Conservation (phyloP, 441 rosid genomes). For the Hypseocharis bilobata region DNA sequence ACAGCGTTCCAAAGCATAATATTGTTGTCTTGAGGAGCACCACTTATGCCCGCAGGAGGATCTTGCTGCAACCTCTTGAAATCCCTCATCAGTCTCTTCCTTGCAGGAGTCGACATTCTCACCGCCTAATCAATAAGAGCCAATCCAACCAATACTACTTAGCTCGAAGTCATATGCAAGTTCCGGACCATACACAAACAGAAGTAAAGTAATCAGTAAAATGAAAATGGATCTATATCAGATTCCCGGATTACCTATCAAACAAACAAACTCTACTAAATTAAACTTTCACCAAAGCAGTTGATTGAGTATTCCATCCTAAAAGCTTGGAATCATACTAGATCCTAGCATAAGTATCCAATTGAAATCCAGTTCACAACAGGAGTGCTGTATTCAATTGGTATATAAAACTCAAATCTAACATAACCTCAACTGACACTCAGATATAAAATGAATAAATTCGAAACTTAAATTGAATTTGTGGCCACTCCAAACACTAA, state of each 20-base stretch:
- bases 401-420: not conserved
- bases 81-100: conserved; percentile 68
- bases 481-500: too few relatives aligned
- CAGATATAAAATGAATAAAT: not conserved
- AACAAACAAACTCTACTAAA: not conserved
- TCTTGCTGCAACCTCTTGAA: conserved; percentile 64
- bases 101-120: conserved; percentile 50
- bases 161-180: not conserved
- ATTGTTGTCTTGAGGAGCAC: conserved; percentile 57
- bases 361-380: too few relatives aligned
- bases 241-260: not conserved
- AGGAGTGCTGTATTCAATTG: not conserved
- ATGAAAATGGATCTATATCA: not conserved
- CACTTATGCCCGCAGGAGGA: conserved; percentile 61
- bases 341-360: not conserved
- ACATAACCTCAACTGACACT: not conserved
- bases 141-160: not conserved
- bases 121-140: conserved; percentile 2
- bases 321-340: not conserved
- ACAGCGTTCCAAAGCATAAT: conserved; percentile 65
- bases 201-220: not conserved
- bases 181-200: not conserved
- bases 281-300: not conserved
- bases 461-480: not conserved
- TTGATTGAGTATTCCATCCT: not conserved